Evolutionary conservation across 2,329 filamentous ascomycete species (phyloP), one percentile per base, ranked within the genome.

Genomic region (Talaromyces sp.): DNA sequence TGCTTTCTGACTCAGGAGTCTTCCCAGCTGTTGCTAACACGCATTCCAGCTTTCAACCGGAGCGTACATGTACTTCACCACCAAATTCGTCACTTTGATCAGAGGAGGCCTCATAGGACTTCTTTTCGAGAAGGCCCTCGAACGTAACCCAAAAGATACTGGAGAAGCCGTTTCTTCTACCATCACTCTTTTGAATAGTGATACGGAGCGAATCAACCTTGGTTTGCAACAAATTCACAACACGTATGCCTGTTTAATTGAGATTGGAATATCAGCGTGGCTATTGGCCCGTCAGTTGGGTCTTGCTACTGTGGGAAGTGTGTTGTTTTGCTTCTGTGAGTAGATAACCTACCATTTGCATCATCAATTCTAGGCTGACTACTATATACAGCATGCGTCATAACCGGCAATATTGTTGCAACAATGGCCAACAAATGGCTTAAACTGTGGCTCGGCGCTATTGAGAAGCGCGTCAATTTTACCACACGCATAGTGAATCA

Each of bases 101-200:
- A 72, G 81, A 45, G 79, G 78, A n/a, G 76, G 73, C 0, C 70
- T 83, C 5, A 73, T 82, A 11, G 79, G 81, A 0, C 73, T 86
- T 67, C 79, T 88, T 1, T 87, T 83, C 69, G 77, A 79, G n/a
- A 79, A 78, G 63, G 73, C 77, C 11, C 73, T 70, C 31, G 70
- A 72, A 5, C 58, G 77, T 0, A 72, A 70, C 45, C 66, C 73
- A 6, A 73, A 71, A 47, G 73, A 75, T 61, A 72, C 72, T 8
- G 76, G 77, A 40, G 72, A 75, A 13, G 43, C 62, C 3, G 54
- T 31, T 1, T 72, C 74, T 25, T 73, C 76, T 31, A 76, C 80
- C 2, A 68, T 82, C 19, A 82, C 79, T 5, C 69, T 82, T n/a
- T 81, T 82, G 79, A 80, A 78, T 59, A 76, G 80, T 1, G 80